phyloP scores from a whole-genome alignment of 169 alveolate genomes.

The Babesia sp. region DNA sequence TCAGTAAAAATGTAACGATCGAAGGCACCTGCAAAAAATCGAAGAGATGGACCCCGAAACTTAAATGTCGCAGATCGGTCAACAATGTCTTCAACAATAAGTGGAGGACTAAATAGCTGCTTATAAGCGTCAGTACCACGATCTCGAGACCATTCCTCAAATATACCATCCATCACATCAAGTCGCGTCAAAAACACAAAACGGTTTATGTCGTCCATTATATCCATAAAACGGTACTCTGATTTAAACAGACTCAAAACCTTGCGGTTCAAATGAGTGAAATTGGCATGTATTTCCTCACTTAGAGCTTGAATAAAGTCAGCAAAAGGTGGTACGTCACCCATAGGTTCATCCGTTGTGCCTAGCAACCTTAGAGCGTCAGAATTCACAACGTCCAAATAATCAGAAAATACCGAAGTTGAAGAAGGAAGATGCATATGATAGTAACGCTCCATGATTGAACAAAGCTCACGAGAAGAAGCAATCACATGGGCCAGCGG shows the following conservation, averaged over 20 bases:
- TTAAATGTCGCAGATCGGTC: not conserved
- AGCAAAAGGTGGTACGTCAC: not conserved
- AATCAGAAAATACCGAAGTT: not conserved
- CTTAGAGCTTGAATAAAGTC: not conserved
- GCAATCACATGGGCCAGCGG: not conserved
- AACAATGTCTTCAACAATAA: not conserved
- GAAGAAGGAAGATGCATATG: not conserved
- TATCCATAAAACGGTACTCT: conserved; percentile 5
- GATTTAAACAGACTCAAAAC: not conserved
- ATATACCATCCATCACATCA: conserved; percentile 11
- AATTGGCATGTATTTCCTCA: not conserved
- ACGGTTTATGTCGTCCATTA: conserved; percentile 7
- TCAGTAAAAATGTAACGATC: conserved; percentile 13
- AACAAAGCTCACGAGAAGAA: conserved; percentile 1
- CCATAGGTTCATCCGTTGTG: not conserved
- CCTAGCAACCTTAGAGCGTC: not conserved
- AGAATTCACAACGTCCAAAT: not conserved
- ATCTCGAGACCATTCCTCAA: conserved; percentile 7
- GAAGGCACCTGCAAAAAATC: conserved; percentile 1
- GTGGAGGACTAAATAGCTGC: not conserved
- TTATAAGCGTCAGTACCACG: not conserved
- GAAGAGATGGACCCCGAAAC: not conserved
- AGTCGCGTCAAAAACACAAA: conserved; percentile 13
- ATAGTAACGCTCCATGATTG: not conserved
- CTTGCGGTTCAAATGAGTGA: not conserved